Conservation (phyloP, 768 basidiomycete genomes). For the Guyanaporus albipodus region DNA sequence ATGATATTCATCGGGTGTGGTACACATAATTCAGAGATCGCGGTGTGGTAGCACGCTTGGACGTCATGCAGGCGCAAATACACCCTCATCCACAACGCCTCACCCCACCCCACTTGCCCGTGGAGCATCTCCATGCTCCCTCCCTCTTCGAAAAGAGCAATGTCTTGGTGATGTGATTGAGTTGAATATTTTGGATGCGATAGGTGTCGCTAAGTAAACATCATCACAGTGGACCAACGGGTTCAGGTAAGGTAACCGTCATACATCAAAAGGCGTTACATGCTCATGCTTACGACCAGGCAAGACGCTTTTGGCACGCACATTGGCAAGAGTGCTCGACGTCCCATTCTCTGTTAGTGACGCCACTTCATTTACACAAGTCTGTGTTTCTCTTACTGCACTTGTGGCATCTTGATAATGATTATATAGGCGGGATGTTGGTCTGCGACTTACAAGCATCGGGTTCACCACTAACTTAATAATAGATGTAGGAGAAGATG, state of each 20-base stretch:
- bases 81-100: slow-evolving; percentile 52
- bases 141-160: slow-evolving; percentile 93
- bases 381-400: slow-evolving; percentile 27
- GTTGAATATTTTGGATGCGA: slow-evolving; percentile 1
- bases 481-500: slow-evolving; percentile 92
- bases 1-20: not conserved
- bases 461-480: slow-evolving; percentile 3
- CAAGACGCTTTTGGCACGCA: slow-evolving; percentile 88
- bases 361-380: slow-evolving; percentile 92
- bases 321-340: slow-evolving; percentile 85
- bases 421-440: slow-evolving; percentile 62
- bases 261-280: slow-evolving; percentile 9
- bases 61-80: slow-evolving; percentile 55
- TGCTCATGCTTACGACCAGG: slow-evolving; percentile 39
- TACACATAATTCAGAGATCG: not conserved
- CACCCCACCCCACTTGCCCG: slow-evolving; percentile 32
- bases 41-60: slow-evolving; percentile 31
- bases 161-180: slow-evolving; percentile 78
- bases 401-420: slow-evolving; percentile 5
- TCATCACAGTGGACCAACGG: slow-evolving; percentile 68
- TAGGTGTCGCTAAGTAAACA: slow-evolving; percentile 4
- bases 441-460: slow-evolving; percentile 25
- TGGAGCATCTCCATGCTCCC: slow-evolving; percentile 40
- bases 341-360: slow-evolving; percentile 94
- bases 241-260: slow-evolving; percentile 62